Conservation (phyloP, 2,329 filamentous ascomycete genomes). For the Plenodomus tracheiphilus region DNA sequence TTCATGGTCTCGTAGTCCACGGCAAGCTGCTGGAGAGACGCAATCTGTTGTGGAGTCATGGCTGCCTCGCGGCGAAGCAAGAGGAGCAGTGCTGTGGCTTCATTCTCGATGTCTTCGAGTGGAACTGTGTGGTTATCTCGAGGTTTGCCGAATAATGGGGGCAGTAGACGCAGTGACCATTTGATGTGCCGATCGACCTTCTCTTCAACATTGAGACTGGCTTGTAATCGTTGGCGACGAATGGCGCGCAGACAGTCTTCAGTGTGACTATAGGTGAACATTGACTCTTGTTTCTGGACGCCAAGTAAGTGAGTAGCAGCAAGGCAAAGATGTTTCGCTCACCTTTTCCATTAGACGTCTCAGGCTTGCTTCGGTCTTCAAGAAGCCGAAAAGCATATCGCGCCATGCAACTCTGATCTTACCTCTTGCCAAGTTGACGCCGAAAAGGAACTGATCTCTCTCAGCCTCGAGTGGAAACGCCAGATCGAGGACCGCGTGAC, state of each 20-base stretch:
- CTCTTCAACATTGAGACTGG: slow-evolving; percentile 13
- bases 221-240: slow-evolving; percentile 27
- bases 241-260: slow-evolving; percentile 35
- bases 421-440: slow-evolving; percentile 5
- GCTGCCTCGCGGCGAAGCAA: slow-evolving; percentile 30
- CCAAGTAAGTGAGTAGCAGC: neutral
- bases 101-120: slow-evolving; percentile 21
- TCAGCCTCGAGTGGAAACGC: slow-evolving; percentile 15
- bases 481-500: slow-evolving; percentile 30
- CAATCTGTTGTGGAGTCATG: slow-evolving; percentile 14
- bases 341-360: slow-evolving; percentile 27
- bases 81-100: slow-evolving; percentile 20
- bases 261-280: slow-evolving; percentile 24
- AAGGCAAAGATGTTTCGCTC: no score
- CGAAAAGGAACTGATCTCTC: slow-evolving; percentile 10
- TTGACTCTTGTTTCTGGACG: slow-evolving; percentile 12
- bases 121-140: slow-evolving; percentile 7
- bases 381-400: slow-evolving; percentile 22
- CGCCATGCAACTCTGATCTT: slow-evolving; percentile 26
- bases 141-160: slow-evolving; percentile 26
- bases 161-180: slow-evolving; percentile 27
- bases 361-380: slow-evolving; percentile 27
- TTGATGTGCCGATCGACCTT: slow-evolving; percentile 18
- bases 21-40: slow-evolving; percentile 20
- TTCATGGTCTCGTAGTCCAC: slow-evolving; percentile 24